Evolutionary conservation across 768 basidiomycete species (phyloP).

Genomic region (Mycena sanguinolenta): DNA sequence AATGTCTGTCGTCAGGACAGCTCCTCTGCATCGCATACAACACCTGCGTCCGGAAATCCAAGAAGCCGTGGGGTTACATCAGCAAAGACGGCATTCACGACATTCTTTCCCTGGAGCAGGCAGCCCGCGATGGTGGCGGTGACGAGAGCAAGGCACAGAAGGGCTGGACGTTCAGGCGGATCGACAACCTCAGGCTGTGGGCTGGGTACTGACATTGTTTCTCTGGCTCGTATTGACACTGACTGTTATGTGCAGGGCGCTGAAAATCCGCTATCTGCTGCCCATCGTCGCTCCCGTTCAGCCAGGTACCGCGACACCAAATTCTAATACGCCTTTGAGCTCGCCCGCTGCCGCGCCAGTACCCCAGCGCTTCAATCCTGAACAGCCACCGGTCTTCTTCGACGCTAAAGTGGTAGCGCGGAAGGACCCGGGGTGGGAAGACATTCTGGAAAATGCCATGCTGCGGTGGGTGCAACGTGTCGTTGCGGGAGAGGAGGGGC

Average conservation of each 20-base stretch:
- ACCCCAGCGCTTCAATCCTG: conserved; percentile 52
- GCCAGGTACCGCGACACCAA: conserved; percentile 38
- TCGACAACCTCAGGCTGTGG: conserved; percentile 89
- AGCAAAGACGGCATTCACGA: conserved; percentile 84
- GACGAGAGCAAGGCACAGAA: conserved; percentile 57
- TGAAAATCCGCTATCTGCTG: conserved; percentile 86
- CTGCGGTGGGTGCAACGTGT: conserved; percentile 77
- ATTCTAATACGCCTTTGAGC: conserved; percentile 43
- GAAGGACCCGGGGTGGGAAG: conserved; percentile 84
- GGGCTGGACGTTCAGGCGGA: conserved; percentile 88
- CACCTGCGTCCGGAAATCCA: conserved; percentile 81
- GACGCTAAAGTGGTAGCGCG: conserved; percentile 82
- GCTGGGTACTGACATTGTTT: conserved; percentile 68
- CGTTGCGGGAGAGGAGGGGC: conserved; percentile 74
- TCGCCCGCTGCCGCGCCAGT: conserved; percentile 46
- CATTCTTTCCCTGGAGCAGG: conserved; percentile 74
- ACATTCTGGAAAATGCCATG: conserved; percentile 77
- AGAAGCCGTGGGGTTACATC: conserved; percentile 91
- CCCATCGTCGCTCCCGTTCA: conserved; percentile 71
- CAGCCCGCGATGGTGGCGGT: conserved; percentile 46
- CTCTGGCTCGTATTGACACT: not conserved
- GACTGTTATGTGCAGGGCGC: conserved; percentile 61
- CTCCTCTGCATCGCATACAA: conserved; percentile 88
- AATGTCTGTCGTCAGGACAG: conserved; percentile 79
- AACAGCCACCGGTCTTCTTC: conserved; percentile 69